Evolutionary conservation across 208 protist species (phyloP), one percentile per base, ranked within the genome.

Genomic region (Leptomonas seymouri): DNA sequence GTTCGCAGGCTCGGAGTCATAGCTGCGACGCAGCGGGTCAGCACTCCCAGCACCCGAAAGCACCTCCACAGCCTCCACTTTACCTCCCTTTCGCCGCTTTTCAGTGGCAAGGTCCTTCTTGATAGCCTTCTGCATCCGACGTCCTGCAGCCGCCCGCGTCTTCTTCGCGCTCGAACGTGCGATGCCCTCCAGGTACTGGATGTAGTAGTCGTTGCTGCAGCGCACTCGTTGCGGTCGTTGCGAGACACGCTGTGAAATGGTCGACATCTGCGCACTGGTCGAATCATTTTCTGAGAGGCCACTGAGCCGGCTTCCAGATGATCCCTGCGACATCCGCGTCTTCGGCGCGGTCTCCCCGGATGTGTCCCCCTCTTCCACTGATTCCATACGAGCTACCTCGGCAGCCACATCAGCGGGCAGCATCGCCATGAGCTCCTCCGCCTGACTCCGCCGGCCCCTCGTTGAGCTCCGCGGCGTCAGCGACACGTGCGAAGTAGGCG

Each of bases 381-480:
- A 39, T 30, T 66, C 46, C 28, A 71, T 74, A 21, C 60, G 65
- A 18, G 28, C 15, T 36, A 84, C 72, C 57, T 84, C 78, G 15
- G 66, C 71, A 4, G 51, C 62, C 2, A 78, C 69, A n/a, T 84
- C 74, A 4, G 49, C 56, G 0, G 82, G 82, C 28, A 87, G 65
- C 75, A 87, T 84, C 11, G 80, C 78, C 41, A 87, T 34, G 6
- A 87, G 62, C 62, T 76, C 58, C 66, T 81, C 75, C 16, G 74
- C 63, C 60, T 76, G 68, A 16, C 77, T 84, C 23, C 72, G 71
- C 18, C 80, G 76, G 1, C 74, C 73, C 6, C 76, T 69, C 36
- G 67, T 36, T 27, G 61, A 69, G 49, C 76, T 76, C 20, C 54
- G 49, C 1, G 71, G 63, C 23, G 71, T 82, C 71, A 61, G 60